Conservation (phyloP, 2,329 filamentous ascomycete genomes). For the Pestalotiopsis fici region DNA sequence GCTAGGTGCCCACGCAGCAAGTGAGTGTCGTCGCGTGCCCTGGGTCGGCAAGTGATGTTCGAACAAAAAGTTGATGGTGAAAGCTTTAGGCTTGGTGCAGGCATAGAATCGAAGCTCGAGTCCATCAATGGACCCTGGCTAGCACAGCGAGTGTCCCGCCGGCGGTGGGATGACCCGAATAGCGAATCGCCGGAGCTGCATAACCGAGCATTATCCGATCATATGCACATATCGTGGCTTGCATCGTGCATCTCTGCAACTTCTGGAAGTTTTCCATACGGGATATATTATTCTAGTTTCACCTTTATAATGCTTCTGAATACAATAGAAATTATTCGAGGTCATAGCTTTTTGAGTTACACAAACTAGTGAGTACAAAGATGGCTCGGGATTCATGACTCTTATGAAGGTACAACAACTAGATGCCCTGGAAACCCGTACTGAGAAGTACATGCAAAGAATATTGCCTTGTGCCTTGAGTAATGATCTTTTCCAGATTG, state of each 20-base stretch:
- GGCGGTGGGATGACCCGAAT: constrained; percentile 3
- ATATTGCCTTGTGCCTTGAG: too few relatives aligned
- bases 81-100: neutral
- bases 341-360: too few relatives aligned
- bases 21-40: neutral
- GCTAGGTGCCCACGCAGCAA: neutral
- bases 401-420: too few relatives aligned
- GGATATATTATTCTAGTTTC: neutral
- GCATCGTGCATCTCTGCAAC: neutral
- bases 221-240: neutral
- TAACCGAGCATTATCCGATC: constrained; percentile 6
- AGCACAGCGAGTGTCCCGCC: neutral
- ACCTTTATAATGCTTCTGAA: neutral
- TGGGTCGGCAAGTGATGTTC: neutral
- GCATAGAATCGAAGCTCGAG: neutral
- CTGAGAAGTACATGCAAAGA: too few relatives aligned
- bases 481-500: too few relatives aligned
- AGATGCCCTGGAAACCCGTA: too few relatives aligned
- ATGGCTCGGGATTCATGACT: too few relatives aligned
- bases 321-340: too few relatives aligned
- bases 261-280: neutral
- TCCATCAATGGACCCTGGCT: neutral
- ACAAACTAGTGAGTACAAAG: too few relatives aligned
- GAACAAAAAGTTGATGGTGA: neutral
- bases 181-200: neutral